A percentile compares a stretch with the other conserved stretches of the same genome.
These are phyloP conservation scores for Colletotrichum filicis DNA, from an alignment of 2,329 filamentous ascomycete genomes.

Conservation along the genomic window DNA sequence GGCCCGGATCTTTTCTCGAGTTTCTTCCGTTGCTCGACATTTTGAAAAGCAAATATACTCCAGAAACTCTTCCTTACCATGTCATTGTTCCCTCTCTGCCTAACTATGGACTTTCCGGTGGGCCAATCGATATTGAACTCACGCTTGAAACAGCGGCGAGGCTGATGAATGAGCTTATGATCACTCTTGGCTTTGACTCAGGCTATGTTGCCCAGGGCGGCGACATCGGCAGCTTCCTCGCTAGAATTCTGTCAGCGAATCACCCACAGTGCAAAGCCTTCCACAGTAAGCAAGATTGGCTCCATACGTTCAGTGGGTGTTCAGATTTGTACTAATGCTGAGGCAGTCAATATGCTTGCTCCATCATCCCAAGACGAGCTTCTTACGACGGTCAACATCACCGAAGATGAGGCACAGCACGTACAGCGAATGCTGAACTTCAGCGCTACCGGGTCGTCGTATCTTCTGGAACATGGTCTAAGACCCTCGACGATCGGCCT, in stretches of 20 bases:
- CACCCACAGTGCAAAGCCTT: slow-evolving; percentile 59
- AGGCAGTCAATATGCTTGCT: neutral
- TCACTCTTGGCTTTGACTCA: slow-evolving; percentile 59
- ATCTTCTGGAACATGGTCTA: slow-evolving; percentile 63
- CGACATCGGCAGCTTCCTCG: slow-evolving; percentile 61
- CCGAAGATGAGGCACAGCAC: neutral
- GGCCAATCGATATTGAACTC: slow-evolving; percentile 42
- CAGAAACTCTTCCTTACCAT: slow-evolving; percentile 65
- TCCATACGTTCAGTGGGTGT: neutral
- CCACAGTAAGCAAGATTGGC: slow-evolving; percentile 31
- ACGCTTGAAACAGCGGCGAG: slow-evolving; percentile 46
- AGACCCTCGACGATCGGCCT: slow-evolving; percentile 66
- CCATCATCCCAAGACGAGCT: neutral
- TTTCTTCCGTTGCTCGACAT: slow-evolving; percentile 62
- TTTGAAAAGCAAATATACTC: slow-evolving; percentile 58
- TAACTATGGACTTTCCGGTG: slow-evolving; percentile 58
- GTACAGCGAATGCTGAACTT: neutral
- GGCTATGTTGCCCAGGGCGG: slow-evolving; percentile 68
- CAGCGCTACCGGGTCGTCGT: slow-evolving; percentile 53
- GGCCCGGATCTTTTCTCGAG: slow-evolving; percentile 64
- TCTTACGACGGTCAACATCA: neutral
- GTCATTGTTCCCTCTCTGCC: slow-evolving; percentile 65
- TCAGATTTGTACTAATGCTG: neutral
- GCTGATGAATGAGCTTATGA: slow-evolving; percentile 62
- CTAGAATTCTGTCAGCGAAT: slow-evolving; percentile 52